Base-by-base conservation (phyloP, 1,139 yeast species). In the Magnusiomyces magnusii region DNA sequence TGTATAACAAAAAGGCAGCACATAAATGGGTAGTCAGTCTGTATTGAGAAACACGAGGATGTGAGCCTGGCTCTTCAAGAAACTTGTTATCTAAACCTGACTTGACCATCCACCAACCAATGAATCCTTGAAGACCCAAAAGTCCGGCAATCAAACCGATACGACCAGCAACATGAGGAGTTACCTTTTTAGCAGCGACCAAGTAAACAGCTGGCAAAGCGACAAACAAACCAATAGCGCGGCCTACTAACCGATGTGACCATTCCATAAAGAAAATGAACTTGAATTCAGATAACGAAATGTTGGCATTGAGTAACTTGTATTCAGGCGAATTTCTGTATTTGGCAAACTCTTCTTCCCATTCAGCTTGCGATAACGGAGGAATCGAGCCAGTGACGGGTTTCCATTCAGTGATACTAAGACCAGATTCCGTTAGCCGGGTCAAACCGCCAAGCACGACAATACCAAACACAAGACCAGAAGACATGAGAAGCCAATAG, bases 101-200 rank as follows among this genome's bases (percentile, higher is more conserved):
- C 68, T 87, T 85, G 60, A 95, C 99, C 99, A 95, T 95, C 99
- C 99, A 95, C 99, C 99, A 95, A 47, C 99, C 99, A 66, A 95
- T 87, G 58, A 86, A 86, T 54, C 99, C 99, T 77, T 95, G 99
- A 54, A 95, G 76, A 15, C 97, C 99, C 60, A 95, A 78, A 58
- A 93, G 76, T 0, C 81, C 84, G 50, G 96, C 82, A 56, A 95
- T 80, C 1, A 88, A 87, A 31, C 87, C 73, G 23, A 93, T 77
- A 63, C 91, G 79, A 60, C 77, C 77, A 56, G 91, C 86, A 2
- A 89, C 85, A 63, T 83, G 85, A 1, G 82, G 74, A 1, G 91
- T 84, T n/a, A 92, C 83, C 65, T 78, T 83, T 53, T 83, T 81
- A 0, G 85, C 75, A 39, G 78, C 76, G 71, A 91, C 85, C 68